Evolutionary conservation across 352 stramenopile species (phyloP), one percentile per base, ranked within the genome.

Genomic region (Globisporangium heterothallicum): DNA sequence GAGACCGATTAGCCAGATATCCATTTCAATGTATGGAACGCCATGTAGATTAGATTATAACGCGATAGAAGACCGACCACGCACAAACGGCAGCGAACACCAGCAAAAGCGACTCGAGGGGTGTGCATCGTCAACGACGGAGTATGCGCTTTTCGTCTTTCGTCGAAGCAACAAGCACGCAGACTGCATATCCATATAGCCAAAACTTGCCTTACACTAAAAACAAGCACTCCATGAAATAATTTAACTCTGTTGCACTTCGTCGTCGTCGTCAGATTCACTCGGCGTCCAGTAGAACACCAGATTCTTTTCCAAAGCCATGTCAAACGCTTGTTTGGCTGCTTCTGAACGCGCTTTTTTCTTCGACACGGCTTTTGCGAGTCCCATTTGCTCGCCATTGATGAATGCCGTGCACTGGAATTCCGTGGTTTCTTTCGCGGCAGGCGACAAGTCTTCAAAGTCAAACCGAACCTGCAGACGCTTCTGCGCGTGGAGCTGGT

Each of bases 311-410:
- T 92, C 78, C 47, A 93, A 61, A 6, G 83, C 90, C 46, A 75
- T 64, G 29, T 81, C 83, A 57, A 97, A 68, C 58, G 95, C 73
- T 22, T 86, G 61, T 18, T 59, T 57, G 0, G 74, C 77, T n/a
- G 73, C 78, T 44, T 78, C 63, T 6, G 49, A 51, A 38, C 71
- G 72, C 14, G 88, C 80, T 57, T 97, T 98, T 65, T 93, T 90
- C 58, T 96, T 95, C 35, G 78, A 69, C 1, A 88, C 60, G 2
- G 69, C 80, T 6, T 55, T 67, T 0, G 63, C 63, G 13, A 57
- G 49, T 21, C 49, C 64, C 5, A 82, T 53, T 16, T 62, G 10
- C 27, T 78, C 56, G 13, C 63, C 72, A 10, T 86, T 86, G 32
- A 91, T 43, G 21, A 66, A 61, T 5, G 63, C 75, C 0, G 57